Percentiles rank a stretch among this genome's conserved stretches.
phyloP scores from a whole-genome alignment of 1,284 basidiomycete genomes.

The Microbotryum lychnidis-dioicae region DNA sequence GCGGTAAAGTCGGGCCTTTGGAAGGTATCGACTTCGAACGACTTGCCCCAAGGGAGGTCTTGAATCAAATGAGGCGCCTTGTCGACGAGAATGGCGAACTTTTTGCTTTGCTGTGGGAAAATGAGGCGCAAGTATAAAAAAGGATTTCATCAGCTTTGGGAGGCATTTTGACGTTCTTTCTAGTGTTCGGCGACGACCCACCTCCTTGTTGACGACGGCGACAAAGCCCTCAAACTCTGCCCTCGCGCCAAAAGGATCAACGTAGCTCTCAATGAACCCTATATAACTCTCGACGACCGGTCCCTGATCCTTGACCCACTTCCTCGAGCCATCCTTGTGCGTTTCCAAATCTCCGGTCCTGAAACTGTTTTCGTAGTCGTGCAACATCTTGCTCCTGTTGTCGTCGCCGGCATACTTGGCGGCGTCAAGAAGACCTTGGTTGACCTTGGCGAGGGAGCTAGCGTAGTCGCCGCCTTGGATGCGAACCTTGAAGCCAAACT shows the following conservation, averaged over 20 bases:
- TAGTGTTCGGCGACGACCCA: background rate
- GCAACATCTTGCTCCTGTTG: slow-evolving; percentile 62
- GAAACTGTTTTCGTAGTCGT: slow-evolving; percentile 66
- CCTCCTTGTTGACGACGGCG: slow-evolving; percentile 53
- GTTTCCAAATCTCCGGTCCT: slow-evolving; percentile 64
- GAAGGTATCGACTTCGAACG: slow-evolving; percentile 58
- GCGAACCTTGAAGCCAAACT: slow-evolving; percentile 54
- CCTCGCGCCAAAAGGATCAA: slow-evolving; percentile 53
- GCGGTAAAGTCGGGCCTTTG: slow-evolving; percentile 76
- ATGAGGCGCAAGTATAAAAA: background rate
- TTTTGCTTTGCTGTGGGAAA: slow-evolving; percentile 58
- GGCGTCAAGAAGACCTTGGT: slow-evolving; percentile 54
- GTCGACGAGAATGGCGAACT: slow-evolving; percentile 67
- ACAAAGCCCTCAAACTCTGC: slow-evolving; percentile 88
- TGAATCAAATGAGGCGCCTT: slow-evolving; percentile 67
- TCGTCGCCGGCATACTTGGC: slow-evolving; percentile 56
- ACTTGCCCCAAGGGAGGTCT: slow-evolving; percentile 68
- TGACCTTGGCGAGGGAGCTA: slow-evolving; percentile 49
- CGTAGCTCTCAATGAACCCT: slow-evolving; percentile 57
- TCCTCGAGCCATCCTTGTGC: slow-evolving; percentile 63
- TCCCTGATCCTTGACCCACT: slow-evolving; percentile 77
- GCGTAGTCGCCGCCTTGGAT: slow-evolving; percentile 53
- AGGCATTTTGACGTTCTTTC: no score
- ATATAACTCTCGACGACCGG: slow-evolving; percentile 81
- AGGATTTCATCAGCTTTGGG: background rate